These are phyloP conservation scores for Hypoxylon perforatum DNA, from an alignment of 495 filamentous ascomycete species.

Conservation along the genomic window DNA sequence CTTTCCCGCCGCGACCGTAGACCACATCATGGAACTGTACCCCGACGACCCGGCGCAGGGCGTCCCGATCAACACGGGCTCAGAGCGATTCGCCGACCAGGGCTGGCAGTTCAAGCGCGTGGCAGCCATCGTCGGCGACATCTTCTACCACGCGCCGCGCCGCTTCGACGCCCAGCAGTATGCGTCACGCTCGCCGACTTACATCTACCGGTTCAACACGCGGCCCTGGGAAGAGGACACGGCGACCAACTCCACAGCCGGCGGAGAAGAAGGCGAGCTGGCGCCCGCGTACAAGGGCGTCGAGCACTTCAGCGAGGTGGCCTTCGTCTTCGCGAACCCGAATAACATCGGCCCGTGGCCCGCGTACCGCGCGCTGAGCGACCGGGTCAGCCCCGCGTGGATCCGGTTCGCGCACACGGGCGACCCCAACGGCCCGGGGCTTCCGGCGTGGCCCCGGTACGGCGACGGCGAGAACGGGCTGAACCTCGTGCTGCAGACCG, in stretches of 20 bases:
- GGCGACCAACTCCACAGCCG: slow-evolving; percentile 8
- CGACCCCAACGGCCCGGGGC: slow-evolving; percentile 41
- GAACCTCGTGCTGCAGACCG: slow-evolving; percentile 51
- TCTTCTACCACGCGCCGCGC: slow-evolving; percentile 51
- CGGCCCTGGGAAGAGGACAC: slow-evolving; percentile 40
- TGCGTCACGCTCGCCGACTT: slow-evolving; percentile 38
- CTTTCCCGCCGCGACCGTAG: slow-evolving; percentile 43
- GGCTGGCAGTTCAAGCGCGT: slow-evolving; percentile 51
- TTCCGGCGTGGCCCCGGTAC: slow-evolving; percentile 48
- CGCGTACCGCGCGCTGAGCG: slow-evolving; percentile 41
- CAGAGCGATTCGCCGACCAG: slow-evolving; percentile 40
- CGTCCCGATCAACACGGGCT: slow-evolving; percentile 46
- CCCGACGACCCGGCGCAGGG: slow-evolving; percentile 49
- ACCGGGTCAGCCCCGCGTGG: slow-evolving; percentile 46
- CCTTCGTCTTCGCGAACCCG: slow-evolving; percentile 51
- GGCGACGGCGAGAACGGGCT: slow-evolving; percentile 36
- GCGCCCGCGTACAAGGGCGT: slow-evolving; percentile 49
- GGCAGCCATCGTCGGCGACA: slow-evolving; percentile 49
- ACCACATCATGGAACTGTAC: slow-evolving; percentile 51
- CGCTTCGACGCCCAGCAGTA: slow-evolving; percentile 44
- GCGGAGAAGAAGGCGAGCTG: slow-evolving; percentile 37
- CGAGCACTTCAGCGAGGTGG: slow-evolving; percentile 50
- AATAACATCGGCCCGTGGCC: slow-evolving; percentile 45
- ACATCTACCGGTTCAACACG: slow-evolving; percentile 49
- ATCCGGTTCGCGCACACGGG: slow-evolving; percentile 49